Conservation (phyloP, 257 asterid species). For the Cordia subcordata region DNA sequence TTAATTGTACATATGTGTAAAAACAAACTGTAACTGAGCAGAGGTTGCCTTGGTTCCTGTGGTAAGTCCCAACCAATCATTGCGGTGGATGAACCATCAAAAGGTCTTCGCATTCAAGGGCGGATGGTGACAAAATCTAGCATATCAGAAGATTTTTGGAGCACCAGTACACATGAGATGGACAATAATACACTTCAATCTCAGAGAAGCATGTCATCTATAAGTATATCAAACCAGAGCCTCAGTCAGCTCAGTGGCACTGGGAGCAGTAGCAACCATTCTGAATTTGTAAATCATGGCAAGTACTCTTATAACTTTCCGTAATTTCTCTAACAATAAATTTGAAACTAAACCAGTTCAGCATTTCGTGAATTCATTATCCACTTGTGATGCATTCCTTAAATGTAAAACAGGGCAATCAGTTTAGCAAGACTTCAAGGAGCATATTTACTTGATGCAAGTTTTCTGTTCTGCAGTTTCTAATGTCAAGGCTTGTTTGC, state of each 20-base stretch:
- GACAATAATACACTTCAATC: constrained; percentile 56
- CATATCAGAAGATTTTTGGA: constrained; percentile 73
- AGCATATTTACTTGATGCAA: too few relatives aligned
- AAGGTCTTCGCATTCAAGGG: constrained; percentile 71
- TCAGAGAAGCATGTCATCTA: constrained; percentile 66
- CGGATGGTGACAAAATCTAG: constrained; percentile 44
- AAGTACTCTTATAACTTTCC: constrained; percentile 23
- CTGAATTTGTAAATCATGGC: constrained; percentile 70
- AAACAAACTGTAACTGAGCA: constrained; percentile 57
- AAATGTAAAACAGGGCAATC: too few relatives aligned
- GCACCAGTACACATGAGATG: constrained; percentile 67
- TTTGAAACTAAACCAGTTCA: too few relatives aligned
- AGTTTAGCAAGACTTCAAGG: too few relatives aligned
- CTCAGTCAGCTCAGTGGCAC: constrained; percentile 34
- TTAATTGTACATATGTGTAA: constrained; percentile 35
- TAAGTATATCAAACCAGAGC: constrained; percentile 51
- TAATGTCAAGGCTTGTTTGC: constrained; percentile 4
- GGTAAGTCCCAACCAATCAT: constrained; percentile 52
- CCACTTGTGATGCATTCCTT: too few relatives aligned
- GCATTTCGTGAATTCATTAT: too few relatives aligned
- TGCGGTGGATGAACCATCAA: constrained; percentile 68
- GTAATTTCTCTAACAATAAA: too few relatives aligned
- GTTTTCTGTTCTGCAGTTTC: background rate
- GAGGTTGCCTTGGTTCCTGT: constrained; percentile 74
- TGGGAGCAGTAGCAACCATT: constrained; percentile 34